Conservation (phyloP, 192 early-diverging fungal species). For the Dimargaris xerosporica region DNA sequence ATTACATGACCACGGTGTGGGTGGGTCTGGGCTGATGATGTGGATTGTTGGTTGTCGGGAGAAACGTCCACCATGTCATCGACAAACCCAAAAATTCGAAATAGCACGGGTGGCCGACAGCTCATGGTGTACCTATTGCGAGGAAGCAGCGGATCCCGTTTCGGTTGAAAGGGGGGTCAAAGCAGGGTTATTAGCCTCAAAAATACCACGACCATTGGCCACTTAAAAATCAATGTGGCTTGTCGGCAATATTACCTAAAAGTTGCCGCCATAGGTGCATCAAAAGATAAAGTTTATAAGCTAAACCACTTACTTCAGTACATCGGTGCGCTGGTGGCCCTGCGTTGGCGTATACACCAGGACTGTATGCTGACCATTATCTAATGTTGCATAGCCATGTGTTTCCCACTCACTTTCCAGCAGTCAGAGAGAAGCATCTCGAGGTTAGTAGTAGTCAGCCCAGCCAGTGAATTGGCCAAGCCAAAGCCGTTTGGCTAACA, state of each 20-base stretch:
- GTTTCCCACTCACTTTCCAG: too few relatives aligned
- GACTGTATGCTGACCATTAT: not conserved
- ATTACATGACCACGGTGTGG: not conserved
- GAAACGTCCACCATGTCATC: not conserved
- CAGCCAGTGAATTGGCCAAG: too few relatives aligned
- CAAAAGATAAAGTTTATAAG: too few relatives aligned
- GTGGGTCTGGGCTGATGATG: not conserved
- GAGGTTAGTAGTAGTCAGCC: too few relatives aligned
- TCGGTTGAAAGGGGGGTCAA: not conserved
- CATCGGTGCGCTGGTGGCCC: not conserved
- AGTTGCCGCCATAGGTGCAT: too few relatives aligned
- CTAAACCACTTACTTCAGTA: not conserved
- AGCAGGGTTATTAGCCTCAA: not conserved
- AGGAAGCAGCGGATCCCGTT: not conserved
- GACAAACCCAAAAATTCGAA: slow-evolving; percentile 3
- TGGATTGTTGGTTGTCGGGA: not conserved
- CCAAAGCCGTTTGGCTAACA: too few relatives aligned
- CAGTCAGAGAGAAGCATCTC: too few relatives aligned
- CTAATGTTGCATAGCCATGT: not conserved
- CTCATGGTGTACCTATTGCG: not conserved
- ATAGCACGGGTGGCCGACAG: not conserved
- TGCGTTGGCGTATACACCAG: not conserved
- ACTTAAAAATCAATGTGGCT: not conserved
- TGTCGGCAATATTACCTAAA: too few relatives aligned
- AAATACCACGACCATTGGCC: not conserved